phyloP scores from a whole-genome alignment of 2,329 filamentous ascomycete species.

The Lecanoromycetidae sp. region DNA sequence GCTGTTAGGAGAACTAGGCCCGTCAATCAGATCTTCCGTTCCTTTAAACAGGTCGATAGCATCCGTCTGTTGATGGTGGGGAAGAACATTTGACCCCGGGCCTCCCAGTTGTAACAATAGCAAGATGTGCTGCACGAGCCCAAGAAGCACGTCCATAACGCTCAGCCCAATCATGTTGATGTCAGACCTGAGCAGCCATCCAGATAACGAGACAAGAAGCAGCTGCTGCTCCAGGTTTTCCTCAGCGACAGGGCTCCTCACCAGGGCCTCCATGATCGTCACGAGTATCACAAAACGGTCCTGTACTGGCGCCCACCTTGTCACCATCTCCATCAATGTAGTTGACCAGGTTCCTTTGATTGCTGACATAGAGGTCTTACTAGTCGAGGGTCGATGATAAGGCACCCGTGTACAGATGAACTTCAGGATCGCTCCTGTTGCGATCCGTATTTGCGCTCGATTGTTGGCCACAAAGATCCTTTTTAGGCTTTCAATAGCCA shows the following conservation, averaged over 20 bases:
- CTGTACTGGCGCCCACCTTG: slow-evolving; percentile 84
- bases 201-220: slow-evolving; percentile 63
- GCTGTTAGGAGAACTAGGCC: neutral
- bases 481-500: slow-evolving; percentile 77
- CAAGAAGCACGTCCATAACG: slow-evolving; percentile 85
- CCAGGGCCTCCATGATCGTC: slow-evolving; percentile 63
- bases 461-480: slow-evolving; percentile 76
- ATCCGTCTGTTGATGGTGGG: slow-evolving; percentile 29
- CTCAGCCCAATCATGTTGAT: slow-evolving; percentile 91
- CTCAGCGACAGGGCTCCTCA: slow-evolving; percentile 56
- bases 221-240: slow-evolving; percentile 62
- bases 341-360: slow-evolving; percentile 62
- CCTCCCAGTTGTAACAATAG: slow-evolving; percentile 56
- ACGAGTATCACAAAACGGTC: slow-evolving; percentile 86
- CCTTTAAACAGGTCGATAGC: slow-evolving; percentile 23
- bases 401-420: slow-evolving; percentile 48
- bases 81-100: slow-evolving; percentile 27
- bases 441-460: slow-evolving; percentile 64
- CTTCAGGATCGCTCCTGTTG: slow-evolving; percentile 59
- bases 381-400: slow-evolving; percentile 39
- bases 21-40: slow-evolving; percentile 19
- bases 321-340: slow-evolving; percentile 64
- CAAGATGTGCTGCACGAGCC: slow-evolving; percentile 72
- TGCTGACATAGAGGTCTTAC: slow-evolving; percentile 31
- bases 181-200: slow-evolving; percentile 70